These are phyloP conservation scores for Endocalyx cinctus DNA, from an alignment of 2,329 filamentous ascomycete genomes.

Conservation along the genomic window DNA sequence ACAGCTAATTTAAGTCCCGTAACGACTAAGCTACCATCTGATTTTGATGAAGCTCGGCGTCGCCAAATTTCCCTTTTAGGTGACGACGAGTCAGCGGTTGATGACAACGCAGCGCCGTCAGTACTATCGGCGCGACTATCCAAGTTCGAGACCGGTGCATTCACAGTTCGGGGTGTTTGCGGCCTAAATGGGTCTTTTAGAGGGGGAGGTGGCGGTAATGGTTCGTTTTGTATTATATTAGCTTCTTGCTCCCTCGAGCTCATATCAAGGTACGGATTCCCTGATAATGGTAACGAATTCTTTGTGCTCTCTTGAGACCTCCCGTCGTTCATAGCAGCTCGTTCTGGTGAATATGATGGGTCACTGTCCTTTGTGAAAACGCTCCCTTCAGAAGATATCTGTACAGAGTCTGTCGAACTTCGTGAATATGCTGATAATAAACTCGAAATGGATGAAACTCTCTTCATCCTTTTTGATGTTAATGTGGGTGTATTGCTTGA, in stretches of 20 bases:
- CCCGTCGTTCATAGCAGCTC: constrained; percentile 14
- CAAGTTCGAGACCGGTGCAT: too few relatives aligned
- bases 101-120: constrained; percentile 1
- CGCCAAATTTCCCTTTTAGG: constrained; percentile 39
- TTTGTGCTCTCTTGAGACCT: constrained; percentile 15
- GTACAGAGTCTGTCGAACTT: constrained; percentile 40
- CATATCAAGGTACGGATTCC: constrained; percentile 20
- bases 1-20: constrained; percentile 43
- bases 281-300: constrained; percentile 18
- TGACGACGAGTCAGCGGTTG: constrained; percentile 19
- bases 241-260: constrained; percentile 12
- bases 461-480: constrained; percentile 28
- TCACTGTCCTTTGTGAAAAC: constrained; percentile 31
- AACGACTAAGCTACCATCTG: constrained; percentile 41
- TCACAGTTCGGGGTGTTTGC: constrained; percentile 18
- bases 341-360: constrained; percentile 28
- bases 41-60: constrained; percentile 44
- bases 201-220: constrained; percentile 25
- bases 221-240: constrained; percentile 14
- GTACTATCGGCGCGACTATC: constrained; percentile 7
- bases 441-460: constrained; percentile 48
- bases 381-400: constrained; percentile 37
- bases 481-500: constrained; percentile 1
- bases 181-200: constrained; percentile 23
- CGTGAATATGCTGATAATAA: constrained; percentile 52